Base-by-base conservation (phyloP, 139 green algal genomes). In the Volvox africanus region DNA sequence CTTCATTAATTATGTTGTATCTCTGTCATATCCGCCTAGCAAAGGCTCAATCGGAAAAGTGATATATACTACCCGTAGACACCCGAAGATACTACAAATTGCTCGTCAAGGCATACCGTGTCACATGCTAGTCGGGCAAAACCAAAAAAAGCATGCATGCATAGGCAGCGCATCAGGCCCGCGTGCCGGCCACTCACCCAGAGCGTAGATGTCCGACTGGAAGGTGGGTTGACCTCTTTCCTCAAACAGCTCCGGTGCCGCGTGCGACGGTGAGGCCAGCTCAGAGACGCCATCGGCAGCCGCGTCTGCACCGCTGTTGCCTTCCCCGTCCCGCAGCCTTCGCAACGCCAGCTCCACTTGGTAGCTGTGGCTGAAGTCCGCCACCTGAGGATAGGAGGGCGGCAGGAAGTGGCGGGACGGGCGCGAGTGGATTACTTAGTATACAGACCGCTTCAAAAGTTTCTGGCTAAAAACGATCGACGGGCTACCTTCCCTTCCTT, bases 241-340 rank as follows among this genome's bases (percentile, higher is more conserved):
- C 61, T 86, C 76, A 33, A 91, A 91, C 76, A 91, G 76, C 87
- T 91, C 87, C 18, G 87, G 87, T 50, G 87, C 87, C 11, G 87
- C 87, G 28, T 91, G 76, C 2, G 76, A 76, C 18, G 87, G 61
- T 1, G 76, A 86, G 12, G 75, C 86, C 44, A 77, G 30, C 75
- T 88, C 83, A 5, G 32, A 21, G 12, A 19, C 78, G 50, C 24
- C 50, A 3, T 71, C 80, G 14, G 62, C 62, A 3, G 65, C 33
- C 0, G 33, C 30, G 3, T 11, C 33, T 37, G 1, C 55, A 32
- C 86, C 32, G 55, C 5, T 36, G 55, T 13, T 61, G 55, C 86
- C 21, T 50, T 13, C 28, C 28, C 13, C 55, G 28, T 77, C 24
- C 26, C 61, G 32, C 76, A 86, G 61, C 1, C 87, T 76, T 22